phyloP scores from a whole-genome alignment of 495 filamentous ascomycete species.

The Margaritispora aquatica region DNA sequence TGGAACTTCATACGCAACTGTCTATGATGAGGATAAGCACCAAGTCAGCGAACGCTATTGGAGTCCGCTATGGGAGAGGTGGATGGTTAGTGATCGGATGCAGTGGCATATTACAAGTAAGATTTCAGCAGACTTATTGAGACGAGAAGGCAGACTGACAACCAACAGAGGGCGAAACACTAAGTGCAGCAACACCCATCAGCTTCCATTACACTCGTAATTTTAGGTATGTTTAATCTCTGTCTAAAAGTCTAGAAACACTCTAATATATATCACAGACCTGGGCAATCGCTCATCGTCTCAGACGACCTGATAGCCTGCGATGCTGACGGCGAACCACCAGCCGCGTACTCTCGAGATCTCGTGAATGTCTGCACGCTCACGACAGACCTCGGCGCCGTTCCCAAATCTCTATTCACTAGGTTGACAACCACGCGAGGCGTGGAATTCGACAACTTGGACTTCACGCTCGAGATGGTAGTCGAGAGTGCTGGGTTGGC shows the following conservation, averaged over 20 bases:
- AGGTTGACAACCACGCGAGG: slow-evolving; percentile 63
- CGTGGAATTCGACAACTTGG: slow-evolving; percentile 67
- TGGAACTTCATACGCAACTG: slow-evolving; percentile 71
- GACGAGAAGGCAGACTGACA: slow-evolving; percentile 3
- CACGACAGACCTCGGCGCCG: slow-evolving; percentile 64
- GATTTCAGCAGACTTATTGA: slow-evolving; percentile 8
- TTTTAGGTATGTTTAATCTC: slow-evolving; percentile 40
- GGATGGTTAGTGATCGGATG: slow-evolving; percentile 77
- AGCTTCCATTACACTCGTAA: slow-evolving; percentile 76
- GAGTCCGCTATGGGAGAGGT: slow-evolving; percentile 70
- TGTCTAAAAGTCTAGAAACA: background rate
- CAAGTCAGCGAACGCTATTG: slow-evolving; percentile 62
- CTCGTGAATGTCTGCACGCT: slow-evolving; percentile 67
- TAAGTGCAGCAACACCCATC: slow-evolving; percentile 59
- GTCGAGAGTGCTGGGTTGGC: slow-evolving; percentile 65
- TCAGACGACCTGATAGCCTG: slow-evolving; percentile 71
- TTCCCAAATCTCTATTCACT: slow-evolving; percentile 60
- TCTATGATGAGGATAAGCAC: slow-evolving; percentile 66
- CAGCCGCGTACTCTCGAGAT: slow-evolving; percentile 46
- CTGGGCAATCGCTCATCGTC: slow-evolving; percentile 34
- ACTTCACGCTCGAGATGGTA: slow-evolving; percentile 70
- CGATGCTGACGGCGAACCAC: slow-evolving; percentile 52
- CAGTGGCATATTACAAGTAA: slow-evolving; percentile 72
- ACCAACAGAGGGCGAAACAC: slow-evolving; percentile 49
- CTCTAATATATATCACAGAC: slow-evolving; percentile 7